phyloP scores from a whole-genome alignment of 2,329 filamentous ascomycete genomes.

The Monosporascus sp. region DNA sequence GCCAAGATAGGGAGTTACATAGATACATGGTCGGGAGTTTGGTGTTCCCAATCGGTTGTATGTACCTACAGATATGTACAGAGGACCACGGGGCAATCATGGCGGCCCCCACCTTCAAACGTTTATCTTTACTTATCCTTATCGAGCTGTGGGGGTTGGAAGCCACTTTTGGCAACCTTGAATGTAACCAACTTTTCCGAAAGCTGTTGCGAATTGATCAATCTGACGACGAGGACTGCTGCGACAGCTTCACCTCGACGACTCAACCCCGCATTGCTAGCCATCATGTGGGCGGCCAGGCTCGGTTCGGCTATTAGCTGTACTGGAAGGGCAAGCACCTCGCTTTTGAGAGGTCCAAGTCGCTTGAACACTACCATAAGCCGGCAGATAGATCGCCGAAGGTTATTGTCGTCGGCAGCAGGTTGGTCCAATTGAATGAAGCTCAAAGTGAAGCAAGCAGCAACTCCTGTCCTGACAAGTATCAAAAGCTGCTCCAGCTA shows the following conservation, averaged over 20 bases:
- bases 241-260: not conserved
- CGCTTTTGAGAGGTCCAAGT: slow-evolving; percentile 6
- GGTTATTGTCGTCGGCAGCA: slow-evolving; percentile 11
- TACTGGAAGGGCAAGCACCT: slow-evolving; percentile 6
- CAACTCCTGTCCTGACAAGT: slow-evolving; percentile 10
- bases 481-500: slow-evolving; percentile 4
- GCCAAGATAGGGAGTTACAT: too few species aligned
- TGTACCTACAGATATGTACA: too few species aligned
- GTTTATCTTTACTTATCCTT: too few species aligned
- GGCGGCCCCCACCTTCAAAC: too few species aligned
- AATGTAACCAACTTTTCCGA: too few species aligned
- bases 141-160: too few species aligned
- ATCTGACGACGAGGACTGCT: not conserved
- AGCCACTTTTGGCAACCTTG: too few species aligned
- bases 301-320: slow-evolving; percentile 16
- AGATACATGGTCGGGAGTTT: too few species aligned
- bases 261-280: not conserved
- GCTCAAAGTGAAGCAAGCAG: not conserved
- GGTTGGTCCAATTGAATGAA: slow-evolving; percentile 16
- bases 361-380: slow-evolving; percentile 2
- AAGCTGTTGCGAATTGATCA: too few species aligned
- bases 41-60: too few species aligned
- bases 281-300: slow-evolving; percentile 24
- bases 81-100: too few species aligned
- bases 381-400: slow-evolving; percentile 10